A percentile compares a stretch with the other conserved stretches of the same genome.
These are phyloP conservation scores for Royoungia palumana DNA, from an alignment of 768 basidiomycete species.

Conservation along the genomic window DNA sequence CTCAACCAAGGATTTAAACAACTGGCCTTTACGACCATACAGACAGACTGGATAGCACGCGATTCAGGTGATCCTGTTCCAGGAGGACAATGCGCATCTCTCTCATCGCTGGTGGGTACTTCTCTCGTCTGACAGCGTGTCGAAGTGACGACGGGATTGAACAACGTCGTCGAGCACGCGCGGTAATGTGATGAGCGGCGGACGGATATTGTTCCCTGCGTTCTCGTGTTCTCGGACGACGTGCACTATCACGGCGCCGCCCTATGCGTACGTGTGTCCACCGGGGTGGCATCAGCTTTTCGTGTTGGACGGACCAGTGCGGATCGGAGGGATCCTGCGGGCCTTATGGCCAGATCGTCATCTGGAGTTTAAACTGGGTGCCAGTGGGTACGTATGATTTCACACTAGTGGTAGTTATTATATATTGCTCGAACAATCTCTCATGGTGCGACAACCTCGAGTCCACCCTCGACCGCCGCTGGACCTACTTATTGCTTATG, in stretches of 20 bases:
- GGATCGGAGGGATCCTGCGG: constrained; percentile 76
- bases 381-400: too few species aligned
- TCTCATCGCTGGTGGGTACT: constrained; percentile 55
- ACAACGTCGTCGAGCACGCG: constrained; percentile 72
- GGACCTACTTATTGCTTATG: too few species aligned
- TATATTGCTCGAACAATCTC: too few species aligned
- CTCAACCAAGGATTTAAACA: constrained; percentile 58
- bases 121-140: background rate
- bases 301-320: constrained; percentile 72
- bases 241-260: constrained; percentile 77
- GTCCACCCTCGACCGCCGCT: too few species aligned
- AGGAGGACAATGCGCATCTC: constrained; percentile 54
- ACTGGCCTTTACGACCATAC: constrained; percentile 56
- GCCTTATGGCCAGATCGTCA: constrained; percentile 63
- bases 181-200: constrained; percentile 69
- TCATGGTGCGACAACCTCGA: too few species aligned
- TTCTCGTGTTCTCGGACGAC: constrained; percentile 66
- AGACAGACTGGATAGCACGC: constrained; percentile 60
- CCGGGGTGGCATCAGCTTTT: constrained; percentile 79
- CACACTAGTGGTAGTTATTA: too few species aligned
- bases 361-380: constrained; percentile 49
- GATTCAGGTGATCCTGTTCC: constrained; percentile 45
- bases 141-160: constrained; percentile 6
- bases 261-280: constrained; percentile 64
- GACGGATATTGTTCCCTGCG: constrained; percentile 67